Evolutionary conservation across 805 yeast species (phyloP), one percentile per base, ranked within the genome.

Genomic region (Candida succiphila): DNA sequence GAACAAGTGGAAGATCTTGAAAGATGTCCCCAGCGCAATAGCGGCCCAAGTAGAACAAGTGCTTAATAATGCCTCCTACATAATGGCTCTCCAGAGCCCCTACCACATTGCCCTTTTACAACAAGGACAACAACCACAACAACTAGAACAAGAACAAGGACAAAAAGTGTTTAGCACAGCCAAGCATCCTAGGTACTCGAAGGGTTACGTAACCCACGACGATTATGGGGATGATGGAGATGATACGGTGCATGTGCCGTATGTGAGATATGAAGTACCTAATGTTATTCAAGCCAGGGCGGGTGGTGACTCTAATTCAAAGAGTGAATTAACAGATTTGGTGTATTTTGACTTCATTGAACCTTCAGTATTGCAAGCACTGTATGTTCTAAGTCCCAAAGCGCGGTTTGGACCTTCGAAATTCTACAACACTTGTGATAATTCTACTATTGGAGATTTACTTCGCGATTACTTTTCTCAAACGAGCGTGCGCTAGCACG

Each of bases 211-310:
- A 0, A 89, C 98, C 0, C 46, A 56, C 30, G 98, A 92, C 51
- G 97, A 89, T 48, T 66, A 69, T 44, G 98, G 96, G 0, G 56
- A 63, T 41, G 75, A 77, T 40, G 98, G 98, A 17, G 98, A 92
- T 51, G 97, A 83, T 61, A 67, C 86, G 25, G 45, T 75, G 36
- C 88, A 82, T 58, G 61, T 58, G 37, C 69, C 83, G 2, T 69
- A 80, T 30, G 60, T 61, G 0, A 60, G 67, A 37, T 78, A 69
- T 52, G 69, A 66, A 7, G 63, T 86, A 3, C 96, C 97, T 8
- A 88, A 86, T 46, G 94, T 84, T 10, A 73, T 89, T 19, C 80
- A 73, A 43, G 59, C 81, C 1, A n/a, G n/a, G n/a, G n/a, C n/a
- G n/a, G 55, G 49, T 36, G 71, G 52, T 45, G 39, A 40, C 43